Evolutionary conservation across 2,329 filamentous ascomycete genomes (phyloP).

Genomic region (Colletotrichum sojae): DNA sequence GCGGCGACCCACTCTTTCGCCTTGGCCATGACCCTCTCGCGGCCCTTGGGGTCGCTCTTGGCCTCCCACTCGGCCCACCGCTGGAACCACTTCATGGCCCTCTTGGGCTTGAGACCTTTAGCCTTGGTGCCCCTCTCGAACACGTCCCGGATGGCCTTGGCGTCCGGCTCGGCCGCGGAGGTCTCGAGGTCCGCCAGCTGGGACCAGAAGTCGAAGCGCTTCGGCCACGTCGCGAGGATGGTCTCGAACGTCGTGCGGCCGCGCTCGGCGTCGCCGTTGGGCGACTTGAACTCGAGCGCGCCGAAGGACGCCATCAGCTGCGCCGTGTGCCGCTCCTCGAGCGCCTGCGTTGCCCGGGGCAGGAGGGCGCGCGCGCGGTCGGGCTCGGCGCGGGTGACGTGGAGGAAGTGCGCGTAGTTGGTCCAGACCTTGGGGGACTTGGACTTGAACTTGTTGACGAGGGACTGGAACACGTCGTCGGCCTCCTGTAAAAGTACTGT

Average conservation of each 20-base stretch:
- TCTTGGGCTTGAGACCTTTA: slow-evolving; percentile 82
- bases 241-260: slow-evolving; percentile 96
- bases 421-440: slow-evolving; percentile 86
- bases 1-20: slow-evolving; percentile 79
- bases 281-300: slow-evolving; percentile 89
- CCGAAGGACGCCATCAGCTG: slow-evolving; percentile 90
- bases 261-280: slow-evolving; percentile 87
- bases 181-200: slow-evolving; percentile 90
- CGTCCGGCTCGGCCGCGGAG: slow-evolving; percentile 67
- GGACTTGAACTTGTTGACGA: slow-evolving; percentile 91
- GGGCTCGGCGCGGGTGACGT: slow-evolving; percentile 78
- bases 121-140: slow-evolving; percentile 84
- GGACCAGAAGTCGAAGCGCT: slow-evolving; percentile 94
- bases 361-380: slow-evolving; percentile 85
- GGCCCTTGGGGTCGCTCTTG: slow-evolving; percentile 64
- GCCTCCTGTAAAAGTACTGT: slow-evolving; percentile 75
- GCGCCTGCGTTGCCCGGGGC: slow-evolving; percentile 85
- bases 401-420: slow-evolving; percentile 95
- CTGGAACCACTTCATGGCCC: slow-evolving; percentile 91
- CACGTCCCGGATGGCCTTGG: slow-evolving; percentile 77
- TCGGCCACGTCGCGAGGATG: slow-evolving; percentile 86
- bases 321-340: slow-evolving; percentile 75
- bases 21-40: slow-evolving; percentile 78
- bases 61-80: slow-evolving; percentile 93
- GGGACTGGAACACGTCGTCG: slow-evolving; percentile 86